Evolutionary conservation across 768 basidiomycete genomes (phyloP).

Genomic region (Lactarius indigo): DNA sequence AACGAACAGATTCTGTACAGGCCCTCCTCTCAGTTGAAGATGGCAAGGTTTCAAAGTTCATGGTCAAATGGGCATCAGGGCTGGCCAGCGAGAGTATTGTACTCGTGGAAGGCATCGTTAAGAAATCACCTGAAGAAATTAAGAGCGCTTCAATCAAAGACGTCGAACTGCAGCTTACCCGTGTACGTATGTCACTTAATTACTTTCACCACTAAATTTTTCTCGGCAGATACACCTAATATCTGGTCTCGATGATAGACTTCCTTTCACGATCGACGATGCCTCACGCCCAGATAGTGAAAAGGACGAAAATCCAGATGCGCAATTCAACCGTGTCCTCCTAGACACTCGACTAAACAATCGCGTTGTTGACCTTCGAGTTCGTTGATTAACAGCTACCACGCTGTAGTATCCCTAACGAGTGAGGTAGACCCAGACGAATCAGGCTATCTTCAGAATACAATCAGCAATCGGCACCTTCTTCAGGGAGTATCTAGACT

Average conservation of each 20-base stretch:
- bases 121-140: slow-evolving; percentile 77
- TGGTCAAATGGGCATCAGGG: slow-evolving; percentile 87
- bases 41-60: slow-evolving; percentile 88
- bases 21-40: slow-evolving; percentile 70
- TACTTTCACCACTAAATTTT: neutral
- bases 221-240: slow-evolving; percentile 68
- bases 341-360: slow-evolving; percentile 94
- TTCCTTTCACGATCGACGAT: slow-evolving; percentile 93
- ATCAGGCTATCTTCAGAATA: slow-evolving; percentile 92
- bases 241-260: slow-evolving; percentile 68
- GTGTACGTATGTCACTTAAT: slow-evolving; percentile 46
- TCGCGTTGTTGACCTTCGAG: slow-evolving; percentile 90
- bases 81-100: slow-evolving; percentile 88
- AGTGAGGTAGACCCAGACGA: slow-evolving; percentile 73
- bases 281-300: slow-evolving; percentile 81
- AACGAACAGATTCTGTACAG: slow-evolving; percentile 83
- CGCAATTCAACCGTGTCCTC: slow-evolving; percentile 74
- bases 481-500: slow-evolving; percentile 79
- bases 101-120: slow-evolving; percentile 79
- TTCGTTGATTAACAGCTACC: slow-evolving; percentile 36
- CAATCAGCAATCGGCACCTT: slow-evolving; percentile 85
- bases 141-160: slow-evolving; percentile 87
- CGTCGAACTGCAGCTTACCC: slow-evolving; percentile 79
- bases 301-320: slow-evolving; percentile 47
- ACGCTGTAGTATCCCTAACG: slow-evolving; percentile 3